Evolutionary conservation across 306 rosid genomes (phyloP).

Genomic region (Bauhinia variegata): DNA sequence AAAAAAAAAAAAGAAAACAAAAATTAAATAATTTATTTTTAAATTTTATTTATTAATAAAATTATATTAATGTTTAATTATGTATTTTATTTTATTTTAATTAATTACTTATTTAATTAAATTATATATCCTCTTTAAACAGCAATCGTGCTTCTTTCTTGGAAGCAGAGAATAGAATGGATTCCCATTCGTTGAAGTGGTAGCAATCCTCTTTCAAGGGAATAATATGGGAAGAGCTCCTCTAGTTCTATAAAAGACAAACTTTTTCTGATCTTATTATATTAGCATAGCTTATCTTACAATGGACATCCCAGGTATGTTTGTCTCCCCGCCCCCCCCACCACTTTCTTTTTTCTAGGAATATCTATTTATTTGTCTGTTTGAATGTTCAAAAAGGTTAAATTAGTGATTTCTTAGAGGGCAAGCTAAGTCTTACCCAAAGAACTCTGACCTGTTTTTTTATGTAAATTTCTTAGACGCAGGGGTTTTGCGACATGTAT

Average conservation of each 20-base stretch:
- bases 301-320: constrained; percentile 46
- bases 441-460: not conserved
- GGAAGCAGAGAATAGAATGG: constrained; percentile 39
- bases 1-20: too few relatives aligned
- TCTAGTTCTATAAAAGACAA: constrained; percentile 4
- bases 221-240: constrained; percentile 6
- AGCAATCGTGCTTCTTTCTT: not conserved
- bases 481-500: constrained; percentile 48
- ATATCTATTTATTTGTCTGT: not conserved
- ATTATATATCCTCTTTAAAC: too few relatives aligned
- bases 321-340: constrained; percentile 4
- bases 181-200: too few relatives aligned
- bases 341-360: not conserved
- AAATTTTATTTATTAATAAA: too few relatives aligned
- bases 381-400: not conserved
- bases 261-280: not conserved
- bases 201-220: constrained; percentile 30
- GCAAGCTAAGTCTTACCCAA: not conserved
- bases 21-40: too few relatives aligned
- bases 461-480: constrained; percentile 9
- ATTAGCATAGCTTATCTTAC: not conserved
- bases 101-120: too few relatives aligned
- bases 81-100: too few relatives aligned
- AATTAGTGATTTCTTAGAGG: not conserved
- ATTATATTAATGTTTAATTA: too few relatives aligned